Evolutionary conservation across 208 protist species (phyloP).

Genomic region (Trypanosoma grayi): DNA sequence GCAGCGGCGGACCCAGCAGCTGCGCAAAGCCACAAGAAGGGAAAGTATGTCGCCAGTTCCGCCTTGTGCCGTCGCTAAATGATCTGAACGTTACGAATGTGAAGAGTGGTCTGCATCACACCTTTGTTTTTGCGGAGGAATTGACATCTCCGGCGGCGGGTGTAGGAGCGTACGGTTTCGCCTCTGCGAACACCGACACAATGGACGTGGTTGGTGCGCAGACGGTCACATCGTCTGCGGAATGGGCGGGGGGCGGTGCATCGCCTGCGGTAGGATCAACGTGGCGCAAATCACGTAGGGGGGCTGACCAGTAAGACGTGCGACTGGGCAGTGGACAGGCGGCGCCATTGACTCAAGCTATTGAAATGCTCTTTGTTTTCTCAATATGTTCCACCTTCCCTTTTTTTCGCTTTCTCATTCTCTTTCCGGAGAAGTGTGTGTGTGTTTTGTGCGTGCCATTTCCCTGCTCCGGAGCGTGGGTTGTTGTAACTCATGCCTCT

Average conservation of each 20-base stretch:
- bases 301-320: neutral
- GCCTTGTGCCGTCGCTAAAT: conserved; percentile 47
- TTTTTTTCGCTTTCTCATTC: conserved; percentile 18
- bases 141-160: conserved; percentile 1
- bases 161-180: neutral
- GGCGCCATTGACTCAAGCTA: neutral
- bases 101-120: conserved; percentile 82
- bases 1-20: neutral
- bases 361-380: too few species aligned
- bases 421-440: neutral
- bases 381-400: neutral
- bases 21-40: conserved; percentile 4
- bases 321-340: neutral
- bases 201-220: neutral
- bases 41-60: conserved; percentile 13
- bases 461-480: too few species aligned
- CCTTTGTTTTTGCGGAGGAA: conserved; percentile 77
- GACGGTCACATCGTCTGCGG: neutral
- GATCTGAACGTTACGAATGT: conserved; percentile 53
- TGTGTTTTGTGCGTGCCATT: neutral
- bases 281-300: conserved; percentile 5
- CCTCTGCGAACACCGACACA: neutral
- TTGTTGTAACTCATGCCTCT: too few species aligned
- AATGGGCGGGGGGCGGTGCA: neutral
- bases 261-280: neutral